Evolutionary conservation across 2,329 filamentous ascomycete species (phyloP), one percentile per base, ranked within the genome.

Genomic region (Cladorrhinum sp.): DNA sequence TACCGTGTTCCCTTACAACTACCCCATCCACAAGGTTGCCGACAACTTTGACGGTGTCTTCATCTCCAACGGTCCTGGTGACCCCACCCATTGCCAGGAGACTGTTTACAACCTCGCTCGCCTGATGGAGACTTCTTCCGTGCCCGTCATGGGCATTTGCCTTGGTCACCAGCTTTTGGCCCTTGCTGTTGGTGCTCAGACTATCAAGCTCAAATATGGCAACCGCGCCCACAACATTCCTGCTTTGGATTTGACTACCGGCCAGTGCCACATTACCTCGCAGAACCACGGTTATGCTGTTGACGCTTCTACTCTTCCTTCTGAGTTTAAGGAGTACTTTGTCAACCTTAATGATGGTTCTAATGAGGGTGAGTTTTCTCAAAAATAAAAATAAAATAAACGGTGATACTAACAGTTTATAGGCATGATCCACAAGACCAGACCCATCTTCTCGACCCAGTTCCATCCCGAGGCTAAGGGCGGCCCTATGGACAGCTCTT

Each of bases 211-310:
- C 78, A 98, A 98, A 85, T 99, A 97, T 77, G 95, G 95, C 72
- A 99, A 99, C 85, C 90, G 95, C 69, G 95, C 93, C 18, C 95
- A 98, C 83, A 99, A 99, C 83, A 98, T 98, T 70, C 95, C 95
- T 8, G 92, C 93, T 62, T 81, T 98, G 61, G 93, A 98, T 74
- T 82, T 97, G 75, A 96, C 91, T 63, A 98, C 93, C 38, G 93
- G 95, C 60, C 92, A 93, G 76, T 98, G 95, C 86, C 93, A 98
- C 81, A 98, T 98, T 76, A 98, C 93, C 61, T 93, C 89, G 75
- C 95, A 99, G 82, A 98, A 98, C 81, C 95, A 98, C 79, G 95
- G 95, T 64, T 99, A 98, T 72, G 95, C 93, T 49, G 91, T 99
- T 62, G 93, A 98, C 72, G 85, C 90, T 5, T 82, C 84, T 62